Evolutionary conservation across 805 yeast genomes (phyloP), one percentile per base, ranked within the genome.

Genomic region (Phaffomyces opuntiae): DNA sequence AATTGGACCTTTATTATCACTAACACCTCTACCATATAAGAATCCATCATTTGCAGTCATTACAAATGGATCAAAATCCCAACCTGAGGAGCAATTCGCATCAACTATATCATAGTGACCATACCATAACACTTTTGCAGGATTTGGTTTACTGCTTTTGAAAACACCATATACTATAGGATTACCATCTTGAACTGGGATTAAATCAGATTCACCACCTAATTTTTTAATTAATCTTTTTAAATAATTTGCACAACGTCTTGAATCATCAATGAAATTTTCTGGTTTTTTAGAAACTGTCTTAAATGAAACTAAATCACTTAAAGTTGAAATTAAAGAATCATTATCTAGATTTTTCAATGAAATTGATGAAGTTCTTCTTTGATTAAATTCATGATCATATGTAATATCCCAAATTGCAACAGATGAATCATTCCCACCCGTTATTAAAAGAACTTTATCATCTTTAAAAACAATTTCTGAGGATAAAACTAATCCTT

Each of bases 101-200:
- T 84, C 86, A 36, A 91, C 88, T 26, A 91, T 96, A 65, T 91
- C 99, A 60, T 93, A 91, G 69, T 91, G 99, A 1, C 96, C 98
- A 63, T 91, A 91, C 84, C 95, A 91, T 40, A 91, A 62, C 5
- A 88, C 72, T 46, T 86, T 69, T 39, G 78, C 64, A 4, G 42
- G 34, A 21, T 40, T 31, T 27, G 31, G 34, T 16, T 39, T 45
- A 7, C 74, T 77, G 5, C 78, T 79, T 46, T 67, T 66, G 64
- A 91, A 91, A 9, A 70, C 67, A 0, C 93, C 93, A 56, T 77
- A 82, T 0, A 91, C 91, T 3, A 90, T 78, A 0, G 99, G 98
- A 56, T 90, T 90, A 5, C 88, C 88, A 56, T 83, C 71, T 8
- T 76, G 72, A 7, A 87, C 86, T 0, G 96, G 87, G 14, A 91